Evolutionary conservation across 2,329 filamentous ascomycete genomes (phyloP), one percentile per base, ranked within the genome.

Genomic region (Scorias spongiosa): DNA sequence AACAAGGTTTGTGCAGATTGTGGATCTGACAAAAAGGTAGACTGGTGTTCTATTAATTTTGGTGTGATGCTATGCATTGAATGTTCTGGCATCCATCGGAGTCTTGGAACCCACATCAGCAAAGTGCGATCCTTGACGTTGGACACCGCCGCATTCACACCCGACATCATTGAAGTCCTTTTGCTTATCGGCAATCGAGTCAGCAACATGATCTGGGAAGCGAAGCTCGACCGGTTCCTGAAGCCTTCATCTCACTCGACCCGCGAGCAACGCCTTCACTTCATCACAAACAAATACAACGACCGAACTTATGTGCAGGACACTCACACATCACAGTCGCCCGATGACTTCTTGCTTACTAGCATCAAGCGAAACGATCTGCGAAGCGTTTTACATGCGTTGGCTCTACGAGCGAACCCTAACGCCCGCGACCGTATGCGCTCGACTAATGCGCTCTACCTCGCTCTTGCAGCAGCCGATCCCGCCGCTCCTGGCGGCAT

Each of bases 41-140:
- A 98, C 63, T 98, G 91, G 91, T 91, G 96, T 26, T 96, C 91
- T 0, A 94, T 98, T 65, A 98, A 98, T 56, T 72, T 98, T 4
- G 91, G 85, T 39, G 94, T 98, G 47, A 81, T 98, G 43, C 74
- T 98, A 15, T 98, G 91, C 66, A 95, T 95, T 59, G 89, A 98
- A 63, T 98, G 91, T 65, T 94, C 88, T 59, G 91, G 91, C 49
- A 95, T 98, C 48, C 91, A 98, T 63, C 80, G 91, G 37, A 96
- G 89, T 1, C 73, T 98, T 2, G 91, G 91, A 10, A 98, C 91
- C 1, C 91, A 98, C 62, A 95, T 98, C 58, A 94, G 87, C 63
- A 98, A 98, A 66, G 79, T 98, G 36, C 83, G 91, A 43, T 96
- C 91, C 10, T 73, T 98, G 37, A 98, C 91, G 0, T 73, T 98